A percentile compares a stretch with the other conserved stretches of the same genome.
Evolutionary conservation across 1,139 yeast genomes (phyloP).

Genomic region (Diutina scorzettiae): DNA sequence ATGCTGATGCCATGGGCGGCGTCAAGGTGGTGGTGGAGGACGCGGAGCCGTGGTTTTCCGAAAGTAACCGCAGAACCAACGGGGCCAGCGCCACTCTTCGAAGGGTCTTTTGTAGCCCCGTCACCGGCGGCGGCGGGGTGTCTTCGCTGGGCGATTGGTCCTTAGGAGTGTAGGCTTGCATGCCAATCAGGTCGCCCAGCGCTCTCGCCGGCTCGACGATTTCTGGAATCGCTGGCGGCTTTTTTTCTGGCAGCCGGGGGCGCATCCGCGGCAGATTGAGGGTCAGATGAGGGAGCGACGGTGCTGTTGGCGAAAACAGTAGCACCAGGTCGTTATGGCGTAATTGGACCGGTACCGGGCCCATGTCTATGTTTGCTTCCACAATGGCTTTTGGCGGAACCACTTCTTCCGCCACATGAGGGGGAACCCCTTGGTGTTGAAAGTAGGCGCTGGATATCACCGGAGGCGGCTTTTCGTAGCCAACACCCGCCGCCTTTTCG

Average conservation of each 20-base stretch:
- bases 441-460: slow-evolving; percentile 21
- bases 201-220: neutral
- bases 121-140: slow-evolving; percentile 7
- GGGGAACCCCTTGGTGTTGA: slow-evolving; percentile 45
- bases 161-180: neutral
- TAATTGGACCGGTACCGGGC: slow-evolving; percentile 18
- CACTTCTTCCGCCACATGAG: slow-evolving; percentile 17
- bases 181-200: slow-evolving; percentile 3
- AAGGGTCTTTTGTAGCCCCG: slow-evolving; percentile 37
- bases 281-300: slow-evolving; percentile 8
- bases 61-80: slow-evolving; percentile 31
- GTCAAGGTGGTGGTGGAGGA: neutral
- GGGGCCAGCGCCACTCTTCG: slow-evolving; percentile 82
- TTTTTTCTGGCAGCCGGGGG: slow-evolving; percentile 11
- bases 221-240: neutral
- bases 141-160: neutral
- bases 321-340: slow-evolving; percentile 33
- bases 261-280: slow-evolving; percentile 8
- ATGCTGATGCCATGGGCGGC: neutral
- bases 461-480: neutral
- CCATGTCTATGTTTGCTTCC: slow-evolving; percentile 10
- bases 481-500: neutral
- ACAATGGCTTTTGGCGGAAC: slow-evolving; percentile 9
- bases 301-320: slow-evolving; percentile 6
- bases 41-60: neutral